Evolutionary conservation across 2,329 filamentous ascomycete species (phyloP), one percentile per base, ranked within the genome.

Genomic region (Torrubiella hemipterigena): DNA sequence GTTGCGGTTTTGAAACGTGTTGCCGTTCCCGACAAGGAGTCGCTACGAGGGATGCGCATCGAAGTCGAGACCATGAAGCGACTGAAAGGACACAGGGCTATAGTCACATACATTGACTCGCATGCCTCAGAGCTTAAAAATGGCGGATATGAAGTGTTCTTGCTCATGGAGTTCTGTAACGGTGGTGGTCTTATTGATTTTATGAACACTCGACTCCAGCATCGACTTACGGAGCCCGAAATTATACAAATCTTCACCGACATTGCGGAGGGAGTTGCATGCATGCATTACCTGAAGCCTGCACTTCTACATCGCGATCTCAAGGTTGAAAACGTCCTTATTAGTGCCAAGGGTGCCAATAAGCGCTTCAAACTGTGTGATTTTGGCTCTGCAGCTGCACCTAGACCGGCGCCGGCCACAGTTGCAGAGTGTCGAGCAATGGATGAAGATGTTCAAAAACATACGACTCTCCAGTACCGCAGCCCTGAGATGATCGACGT

Each of bases 11-110:
- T 95, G 49, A 95, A 98, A 68, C 72, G 91, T 50, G 91, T 98
- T 36, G 91, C 91, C 21, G 91, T 96, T 31, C 86, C 91, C 19
- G 91, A 98, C 59, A 95, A 93, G 67, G 83, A 93, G 42, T 76
- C 89, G 36, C 67, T 98, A 59, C 82, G 84, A 40, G 87, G 83
- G 56, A 96, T 98, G 91, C 78, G 91, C 56, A 96, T 79, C 43
- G 91, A 98, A 67, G 91, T 98, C 45, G 91, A 98, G 63, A 98
- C 91, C 11, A 98, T 98, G 91, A 98, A 98, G 76, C 87, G 91
- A 59, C 70, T 98, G 47, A 94, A 94, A 66, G 91, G 91, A 35
- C 91, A 96, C 68, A 77, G 78, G 40, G 81, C 91, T 47, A 96
- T 98, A 50, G 91, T 98, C 47, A 95, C 81, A 36, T 98, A 98